phyloP scores from a whole-genome alignment of 331 rosid genomes.

The Telfairia occidentalis region DNA sequence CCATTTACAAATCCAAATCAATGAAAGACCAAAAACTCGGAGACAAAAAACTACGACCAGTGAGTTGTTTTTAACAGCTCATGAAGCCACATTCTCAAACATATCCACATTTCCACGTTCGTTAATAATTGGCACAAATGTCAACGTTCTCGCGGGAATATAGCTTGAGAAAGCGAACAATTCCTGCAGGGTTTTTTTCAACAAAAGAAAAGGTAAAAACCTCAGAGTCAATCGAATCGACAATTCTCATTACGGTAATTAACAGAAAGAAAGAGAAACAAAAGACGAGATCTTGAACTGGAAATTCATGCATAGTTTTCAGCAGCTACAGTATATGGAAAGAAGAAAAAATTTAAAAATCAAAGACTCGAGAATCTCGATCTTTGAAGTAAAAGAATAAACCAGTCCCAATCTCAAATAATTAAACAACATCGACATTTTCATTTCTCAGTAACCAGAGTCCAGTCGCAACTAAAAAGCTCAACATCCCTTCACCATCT shows the following conservation, averaged over 20 bases:
- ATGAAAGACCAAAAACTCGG: constrained; percentile 29
- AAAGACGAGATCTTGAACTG: neutral
- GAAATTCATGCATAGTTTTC: constrained; percentile 2
- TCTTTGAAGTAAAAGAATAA: neutral
- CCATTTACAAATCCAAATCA: constrained; percentile 54
- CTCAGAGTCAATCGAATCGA: constrained; percentile 1
- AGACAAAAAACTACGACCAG: constrained; percentile 39
- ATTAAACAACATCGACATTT: constrained; percentile 14
- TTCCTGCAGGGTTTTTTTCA: neutral
- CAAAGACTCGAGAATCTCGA: constrained; percentile 7
- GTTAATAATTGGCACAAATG: constrained; percentile 21
- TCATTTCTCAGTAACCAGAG: constrained; percentile 1
- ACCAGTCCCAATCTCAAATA: neutral
- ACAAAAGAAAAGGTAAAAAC: neutral
- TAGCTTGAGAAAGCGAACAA: constrained; percentile 6
- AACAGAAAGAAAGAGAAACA: neutral
- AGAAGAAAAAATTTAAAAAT: neutral
- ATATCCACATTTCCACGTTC: constrained; percentile 40
- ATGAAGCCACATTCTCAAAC: constrained; percentile 29
- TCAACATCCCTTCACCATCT: constrained; percentile 12
- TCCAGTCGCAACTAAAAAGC: constrained; percentile 6
- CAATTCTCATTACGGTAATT: neutral
- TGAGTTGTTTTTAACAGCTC: constrained; percentile 19
- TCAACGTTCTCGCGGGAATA: constrained; percentile 11
- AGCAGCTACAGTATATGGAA: neutral